Percentiles rank a stretch among this genome's conserved stretches.
These are phyloP conservation scores for Neostapfia colusana DNA, from an alignment of 176 grass and related monocot species.

Conservation along the genomic window DNA sequence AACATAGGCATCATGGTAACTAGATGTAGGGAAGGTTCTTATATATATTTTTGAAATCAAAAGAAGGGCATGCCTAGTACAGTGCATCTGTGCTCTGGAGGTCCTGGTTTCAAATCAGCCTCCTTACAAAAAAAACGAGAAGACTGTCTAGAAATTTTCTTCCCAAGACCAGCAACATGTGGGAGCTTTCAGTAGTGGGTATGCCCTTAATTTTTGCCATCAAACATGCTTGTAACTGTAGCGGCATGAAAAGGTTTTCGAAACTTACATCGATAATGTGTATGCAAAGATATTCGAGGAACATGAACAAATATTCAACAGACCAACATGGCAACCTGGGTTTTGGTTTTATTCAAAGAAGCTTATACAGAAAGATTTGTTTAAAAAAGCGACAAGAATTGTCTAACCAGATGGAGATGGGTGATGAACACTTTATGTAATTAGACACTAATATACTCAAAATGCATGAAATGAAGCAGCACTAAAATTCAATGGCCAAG, in stretches of 20 bases:
- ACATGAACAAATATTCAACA: conserved; percentile 15
- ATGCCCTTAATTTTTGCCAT: not conserved
- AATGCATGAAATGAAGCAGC: not conserved
- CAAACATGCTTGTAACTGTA: not conserved
- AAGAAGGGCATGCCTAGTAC: not conserved
- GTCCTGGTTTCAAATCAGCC: no score
- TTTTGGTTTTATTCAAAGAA: conserved; percentile 12
- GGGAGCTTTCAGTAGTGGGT: not conserved
- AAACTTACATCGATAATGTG: conserved; percentile 25
- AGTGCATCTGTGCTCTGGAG: no score
- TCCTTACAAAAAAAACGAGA: no score
- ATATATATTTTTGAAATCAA: conserved; percentile 12
- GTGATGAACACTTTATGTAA: not conserved
- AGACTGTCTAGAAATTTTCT: not conserved
- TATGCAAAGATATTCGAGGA: not conserved
- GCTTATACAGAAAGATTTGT: not conserved
- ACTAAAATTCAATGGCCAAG: not conserved
- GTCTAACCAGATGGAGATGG: conserved; percentile 16
- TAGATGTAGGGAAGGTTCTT: conserved; percentile 10
- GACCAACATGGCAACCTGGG: conserved; percentile 5
- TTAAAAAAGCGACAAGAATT: conserved; percentile 1
- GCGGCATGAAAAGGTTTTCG: not conserved
- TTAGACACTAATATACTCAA: no score
- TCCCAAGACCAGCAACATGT: not conserved
- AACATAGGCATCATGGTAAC: not conserved